Percentiles rank a stretch among this genome's conserved stretches.
Conservation (phyloP, 2,329 filamentous ascomycete genomes). For the Ramularia collo-cygni region DNA sequence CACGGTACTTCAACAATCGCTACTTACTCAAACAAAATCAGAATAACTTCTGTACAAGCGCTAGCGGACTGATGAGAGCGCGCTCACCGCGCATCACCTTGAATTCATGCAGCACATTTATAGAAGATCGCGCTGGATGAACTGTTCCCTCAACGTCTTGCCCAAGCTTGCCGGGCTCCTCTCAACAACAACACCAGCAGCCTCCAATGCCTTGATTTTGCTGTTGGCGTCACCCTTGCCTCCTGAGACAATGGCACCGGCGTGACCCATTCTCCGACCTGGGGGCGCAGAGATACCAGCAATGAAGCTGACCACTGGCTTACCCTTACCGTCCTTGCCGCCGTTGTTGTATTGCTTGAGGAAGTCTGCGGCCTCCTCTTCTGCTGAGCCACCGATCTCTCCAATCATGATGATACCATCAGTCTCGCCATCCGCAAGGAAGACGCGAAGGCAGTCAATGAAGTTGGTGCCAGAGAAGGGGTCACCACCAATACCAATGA, state of each 20-base stretch:
- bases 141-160: slow-evolving; percentile 90
- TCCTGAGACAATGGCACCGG: slow-evolving; percentile 93
- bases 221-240: slow-evolving; percentile 97
- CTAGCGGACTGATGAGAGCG: neutral
- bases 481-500: slow-evolving; percentile 96
- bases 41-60: slow-evolving; percentile 1
- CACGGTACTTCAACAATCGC: too few relatives aligned
- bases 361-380: slow-evolving; percentile 98
- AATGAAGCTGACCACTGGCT: slow-evolving; percentile 97
- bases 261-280: slow-evolving; percentile 96
- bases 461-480: slow-evolving; percentile 99
- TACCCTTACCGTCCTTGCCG: slow-evolving; percentile 52
- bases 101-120: slow-evolving; percentile 40
- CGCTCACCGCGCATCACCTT: too few relatives aligned
- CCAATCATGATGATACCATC: slow-evolving; percentile 99
- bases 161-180: slow-evolving; percentile 85
- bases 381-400: slow-evolving; percentile 93
- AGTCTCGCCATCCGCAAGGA: slow-evolving; percentile 91
- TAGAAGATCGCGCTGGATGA: slow-evolving; percentile 91
- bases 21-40: too few relatives aligned
- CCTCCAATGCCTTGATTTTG: slow-evolving; percentile 92
- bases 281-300: slow-evolving; percentile 96
- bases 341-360: slow-evolving; percentile 79
- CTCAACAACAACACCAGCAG: slow-evolving; percentile 92
- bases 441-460: slow-evolving; percentile 97